These are phyloP conservation scores for Takashimella koratensis DNA, from an alignment of 1,284 basidiomycete genomes.

Conservation along the genomic window DNA sequence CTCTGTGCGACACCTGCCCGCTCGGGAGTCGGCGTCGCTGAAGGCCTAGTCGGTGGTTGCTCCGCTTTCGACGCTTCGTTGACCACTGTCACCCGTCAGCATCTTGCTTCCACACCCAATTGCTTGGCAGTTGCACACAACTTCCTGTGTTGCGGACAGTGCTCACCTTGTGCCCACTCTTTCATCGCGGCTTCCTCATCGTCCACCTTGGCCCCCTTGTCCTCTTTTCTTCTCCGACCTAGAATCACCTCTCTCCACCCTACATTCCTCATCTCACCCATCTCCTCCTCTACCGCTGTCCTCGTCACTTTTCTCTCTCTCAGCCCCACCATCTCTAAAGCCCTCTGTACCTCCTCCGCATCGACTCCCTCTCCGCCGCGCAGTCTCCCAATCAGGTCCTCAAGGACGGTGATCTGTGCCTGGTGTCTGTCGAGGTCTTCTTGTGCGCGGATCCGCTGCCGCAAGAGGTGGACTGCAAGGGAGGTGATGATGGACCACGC, in stretches of 20 bases:
- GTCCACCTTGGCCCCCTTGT: slow-evolving; percentile 33
- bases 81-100: slow-evolving; percentile 4
- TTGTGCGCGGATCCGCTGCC: slow-evolving; percentile 24
- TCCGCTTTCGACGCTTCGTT: slow-evolving; percentile 1
- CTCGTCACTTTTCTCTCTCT: slow-evolving; percentile 27
- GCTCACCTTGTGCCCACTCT: slow-evolving; percentile 13
- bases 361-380: slow-evolving; percentile 19
- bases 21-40: slow-evolving; percentile 1
- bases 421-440: slow-evolving; percentile 25
- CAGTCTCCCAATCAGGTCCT: slow-evolving; percentile 26
- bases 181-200: slow-evolving; percentile 14
- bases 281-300: slow-evolving; percentile 8
- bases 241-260: slow-evolving; percentile 44
- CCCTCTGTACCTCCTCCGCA: slow-evolving; percentile 39
- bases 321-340: slow-evolving; percentile 48
- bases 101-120: not conserved
- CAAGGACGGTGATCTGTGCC: slow-evolving; percentile 40
- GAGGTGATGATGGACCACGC: slow-evolving; percentile 47
- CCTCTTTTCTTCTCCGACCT: slow-evolving; percentile 27
- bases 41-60: not conserved
- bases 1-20: slow-evolving; percentile 4
- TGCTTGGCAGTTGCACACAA: too few relatives aligned
- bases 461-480: slow-evolving; percentile 41
- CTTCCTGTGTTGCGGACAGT: too few relatives aligned
- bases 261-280: slow-evolving; percentile 31